Evolutionary conservation across 2,329 filamentous ascomycete genomes (phyloP).

Genomic region (Lachnellula cervina): DNA sequence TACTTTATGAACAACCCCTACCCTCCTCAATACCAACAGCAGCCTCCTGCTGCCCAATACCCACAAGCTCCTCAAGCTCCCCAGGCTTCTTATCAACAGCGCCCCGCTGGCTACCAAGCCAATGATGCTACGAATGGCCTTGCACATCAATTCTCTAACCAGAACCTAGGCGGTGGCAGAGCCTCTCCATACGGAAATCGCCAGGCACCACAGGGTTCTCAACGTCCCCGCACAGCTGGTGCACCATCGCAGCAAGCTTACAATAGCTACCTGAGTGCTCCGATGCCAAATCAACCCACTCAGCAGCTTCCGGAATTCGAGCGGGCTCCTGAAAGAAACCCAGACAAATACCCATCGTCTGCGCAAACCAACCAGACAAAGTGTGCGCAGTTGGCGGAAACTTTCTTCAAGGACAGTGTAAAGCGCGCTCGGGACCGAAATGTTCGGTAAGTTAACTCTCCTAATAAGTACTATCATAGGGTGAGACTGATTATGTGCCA

Average conservation of each 20-base stretch:
- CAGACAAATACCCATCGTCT: constrained; percentile 66
- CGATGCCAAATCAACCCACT: constrained; percentile 56
- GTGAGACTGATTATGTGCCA: background rate
- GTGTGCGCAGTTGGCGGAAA: constrained; percentile 66
- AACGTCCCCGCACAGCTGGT: constrained; percentile 81
- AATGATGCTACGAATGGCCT: constrained; percentile 87
- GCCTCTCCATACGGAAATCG: constrained; percentile 65
- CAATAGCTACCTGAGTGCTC: constrained; percentile 62
- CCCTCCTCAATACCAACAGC: constrained; percentile 34
- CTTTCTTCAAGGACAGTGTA: constrained; percentile 98
- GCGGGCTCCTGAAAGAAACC: constrained; percentile 77
- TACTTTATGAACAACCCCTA: constrained; percentile 64
- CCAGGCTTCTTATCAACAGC: constrained; percentile 41
- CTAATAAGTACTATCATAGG: background rate
- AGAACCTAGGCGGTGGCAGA: constrained; percentile 73
- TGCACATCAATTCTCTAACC: constrained; percentile 93
- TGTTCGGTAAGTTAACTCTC: constrained; percentile 62
- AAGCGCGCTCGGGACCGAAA: constrained; percentile 93
- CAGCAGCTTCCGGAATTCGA: constrained; percentile 64
- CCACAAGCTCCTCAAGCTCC: constrained; percentile 52
- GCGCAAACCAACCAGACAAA: constrained; percentile 68
- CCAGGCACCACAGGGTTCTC: constrained; percentile 53
- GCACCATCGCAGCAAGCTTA: constrained; percentile 59
- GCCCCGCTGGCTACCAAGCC: constrained; percentile 52
- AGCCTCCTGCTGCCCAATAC: constrained; percentile 40